phyloP scores from a whole-genome alignment of 164 flowering plant genomes.

The Nelumbo lutea region DNA sequence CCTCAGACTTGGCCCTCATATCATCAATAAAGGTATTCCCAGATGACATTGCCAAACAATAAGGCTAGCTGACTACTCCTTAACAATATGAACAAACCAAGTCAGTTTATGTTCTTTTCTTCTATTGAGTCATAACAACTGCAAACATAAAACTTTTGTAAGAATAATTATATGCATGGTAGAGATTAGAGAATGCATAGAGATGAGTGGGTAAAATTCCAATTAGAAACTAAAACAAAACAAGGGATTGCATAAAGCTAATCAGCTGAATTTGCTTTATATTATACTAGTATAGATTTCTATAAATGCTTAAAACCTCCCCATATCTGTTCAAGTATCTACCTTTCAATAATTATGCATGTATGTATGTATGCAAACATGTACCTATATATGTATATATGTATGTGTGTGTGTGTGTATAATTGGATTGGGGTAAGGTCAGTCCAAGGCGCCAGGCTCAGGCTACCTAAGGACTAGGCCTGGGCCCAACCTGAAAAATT shows the following conservation, averaged over 20 bases:
- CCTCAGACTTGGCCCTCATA: constrained; percentile 48
- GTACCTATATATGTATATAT: no score
- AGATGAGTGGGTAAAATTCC: background rate
- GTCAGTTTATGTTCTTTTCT: background rate
- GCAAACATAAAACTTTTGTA: background rate
- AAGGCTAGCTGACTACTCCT: background rate
- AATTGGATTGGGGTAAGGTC: no score
- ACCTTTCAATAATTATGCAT: no score
- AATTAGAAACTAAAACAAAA: background rate
- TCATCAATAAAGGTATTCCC: constrained; percentile 58
- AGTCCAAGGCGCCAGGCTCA: no score
- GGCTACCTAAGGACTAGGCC: no score
- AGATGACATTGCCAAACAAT: constrained; percentile 41
- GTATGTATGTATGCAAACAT: no score
- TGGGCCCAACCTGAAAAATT: no score
- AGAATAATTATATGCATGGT: background rate
- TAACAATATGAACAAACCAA: background rate
- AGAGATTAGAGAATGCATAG: background rate
- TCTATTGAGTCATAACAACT: background rate
- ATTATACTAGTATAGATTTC: background rate
- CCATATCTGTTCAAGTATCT: background rate
- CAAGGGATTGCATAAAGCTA: background rate
- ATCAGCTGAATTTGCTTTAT: background rate
- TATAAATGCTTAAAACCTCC: background rate
- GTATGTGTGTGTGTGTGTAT: no score